Base-by-base conservation (phyloP, 129 eudicot genomes). In the Tagetes erecta region DNA sequence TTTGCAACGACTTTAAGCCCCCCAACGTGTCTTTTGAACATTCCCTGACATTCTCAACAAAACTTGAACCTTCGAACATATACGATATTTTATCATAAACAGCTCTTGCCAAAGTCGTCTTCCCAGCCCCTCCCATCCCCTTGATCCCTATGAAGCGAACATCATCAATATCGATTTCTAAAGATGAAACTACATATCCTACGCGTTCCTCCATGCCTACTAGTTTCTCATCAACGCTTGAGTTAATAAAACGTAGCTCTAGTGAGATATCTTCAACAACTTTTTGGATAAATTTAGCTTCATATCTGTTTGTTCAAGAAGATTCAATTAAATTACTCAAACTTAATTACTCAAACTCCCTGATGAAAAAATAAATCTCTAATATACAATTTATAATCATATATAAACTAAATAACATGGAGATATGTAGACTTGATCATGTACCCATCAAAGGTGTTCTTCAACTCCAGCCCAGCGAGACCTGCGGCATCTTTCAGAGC, bases 101-200 rank as follows among this genome's bases (percentile, higher is more conserved):
- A 70, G n/a, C 64, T 14, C 63, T 70, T 0, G 74, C 74, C 37
- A 38, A 34, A 70, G 74, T 50, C 36, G 74, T 70, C 49, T 70
- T 70, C 8, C 74, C 74, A 70, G 2, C 47, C 3, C 74, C 64
- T 13, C 74, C 74, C n/a, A 70, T 70, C 45, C 74, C 74, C 63
- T 70, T 70, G 63, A 70, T 70, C n/a, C 74, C 74, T 70, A 51
- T 70, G 47, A 70, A 34, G 14, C 74, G 74, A n/a, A 70, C 74
- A 35, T 70, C 74, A 51, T 51, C 46, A 7, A 50, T 2, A 51
- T 44, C n/a, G 0, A n/a, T 14, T 70, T 35, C 13, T 33, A 68
- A 68, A 47, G 60, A 68, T 47, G 60, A 68, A 47, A 68, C 45
- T 0, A 68, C 73, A 33, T 47, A 59, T 3, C 34, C 31, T 6